Percentiles rank a stretch among this genome's conserved stretches.
These are phyloP conservation scores for Eucalyptus marginata DNA, from an alignment of 345 rosid genomes.

Conservation along the genomic window DNA sequence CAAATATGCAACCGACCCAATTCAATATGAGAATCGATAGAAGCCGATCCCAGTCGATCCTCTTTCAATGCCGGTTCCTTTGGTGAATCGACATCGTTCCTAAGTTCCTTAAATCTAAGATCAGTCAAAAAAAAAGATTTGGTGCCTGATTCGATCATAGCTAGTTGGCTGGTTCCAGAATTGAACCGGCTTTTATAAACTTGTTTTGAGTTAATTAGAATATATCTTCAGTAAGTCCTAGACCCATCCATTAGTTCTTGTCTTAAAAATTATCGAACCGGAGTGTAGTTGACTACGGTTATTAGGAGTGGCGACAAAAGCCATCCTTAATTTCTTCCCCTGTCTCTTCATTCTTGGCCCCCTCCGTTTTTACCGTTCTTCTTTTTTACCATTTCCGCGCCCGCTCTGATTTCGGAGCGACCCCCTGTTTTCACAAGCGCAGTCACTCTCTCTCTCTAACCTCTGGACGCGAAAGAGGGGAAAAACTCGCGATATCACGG, in stretches of 20 bases:
- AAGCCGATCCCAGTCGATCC: background rate
- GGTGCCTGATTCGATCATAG: background rate
- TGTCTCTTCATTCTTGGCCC: background rate
- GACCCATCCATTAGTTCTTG: background rate
- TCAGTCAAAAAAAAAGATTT: background rate
- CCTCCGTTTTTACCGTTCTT: background rate
- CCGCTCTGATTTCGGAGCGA: background rate
- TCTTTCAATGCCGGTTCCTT: background rate
- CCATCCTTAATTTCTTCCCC: background rate
- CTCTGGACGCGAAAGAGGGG: background rate
- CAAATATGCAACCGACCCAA: background rate
- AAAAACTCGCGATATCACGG: background rate
- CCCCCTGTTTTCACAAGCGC: background rate
- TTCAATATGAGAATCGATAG: background rate
- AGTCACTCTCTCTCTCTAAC: background rate
- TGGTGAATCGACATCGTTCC: background rate
- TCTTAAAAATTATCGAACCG: background rate
- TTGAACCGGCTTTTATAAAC: background rate
- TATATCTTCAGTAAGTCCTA: background rate
- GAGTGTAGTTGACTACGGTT: background rate
- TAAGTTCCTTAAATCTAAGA: background rate
- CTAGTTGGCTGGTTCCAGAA: no score
- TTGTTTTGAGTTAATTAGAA: background rate
- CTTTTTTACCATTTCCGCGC: background rate
- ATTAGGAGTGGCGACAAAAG: background rate